phyloP scores from a whole-genome alignment of 2,329 filamentous ascomycete species.

The Phaeosphaeriaceae sp. region DNA sequence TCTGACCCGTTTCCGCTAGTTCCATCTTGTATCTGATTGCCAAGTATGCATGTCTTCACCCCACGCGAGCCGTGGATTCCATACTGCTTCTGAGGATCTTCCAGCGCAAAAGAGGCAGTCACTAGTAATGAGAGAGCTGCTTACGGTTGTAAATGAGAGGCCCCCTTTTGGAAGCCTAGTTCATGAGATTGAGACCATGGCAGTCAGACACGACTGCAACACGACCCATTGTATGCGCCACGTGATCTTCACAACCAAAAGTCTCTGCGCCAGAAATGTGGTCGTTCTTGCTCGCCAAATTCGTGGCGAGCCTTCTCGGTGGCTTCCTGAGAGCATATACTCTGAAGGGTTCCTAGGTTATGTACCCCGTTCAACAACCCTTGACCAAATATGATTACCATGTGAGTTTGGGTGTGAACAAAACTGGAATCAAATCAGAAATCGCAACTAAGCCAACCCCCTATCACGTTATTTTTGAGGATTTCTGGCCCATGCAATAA shows the following conservation, averaged over 20 bases:
- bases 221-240: background rate
- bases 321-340: no score
- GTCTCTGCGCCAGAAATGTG: no score
- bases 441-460: background rate
- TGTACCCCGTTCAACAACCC: no score
- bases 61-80: conserved; percentile 36
- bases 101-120: conserved; percentile 15
- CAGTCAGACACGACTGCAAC: background rate
- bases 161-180: background rate
- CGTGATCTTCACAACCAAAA: background rate
- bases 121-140: conserved; percentile 14
- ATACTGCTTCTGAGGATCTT: conserved; percentile 19
- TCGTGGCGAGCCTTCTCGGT: no score
- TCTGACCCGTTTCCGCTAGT: conserved; percentile 30
- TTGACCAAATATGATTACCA: no score
- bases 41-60: conserved; percentile 34
- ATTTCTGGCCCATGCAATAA: background rate
- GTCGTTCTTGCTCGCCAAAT: no score
- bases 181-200: background rate
- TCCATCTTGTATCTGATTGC: conserved; percentile 19
- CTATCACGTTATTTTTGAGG: conserved; percentile 1
- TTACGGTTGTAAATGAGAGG: background rate
- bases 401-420: background rate
- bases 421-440: background rate
- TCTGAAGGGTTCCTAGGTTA: no score